Evolutionary conservation across 345 rosid species (phyloP).

Genomic region (Lenwebbia sp.): DNA sequence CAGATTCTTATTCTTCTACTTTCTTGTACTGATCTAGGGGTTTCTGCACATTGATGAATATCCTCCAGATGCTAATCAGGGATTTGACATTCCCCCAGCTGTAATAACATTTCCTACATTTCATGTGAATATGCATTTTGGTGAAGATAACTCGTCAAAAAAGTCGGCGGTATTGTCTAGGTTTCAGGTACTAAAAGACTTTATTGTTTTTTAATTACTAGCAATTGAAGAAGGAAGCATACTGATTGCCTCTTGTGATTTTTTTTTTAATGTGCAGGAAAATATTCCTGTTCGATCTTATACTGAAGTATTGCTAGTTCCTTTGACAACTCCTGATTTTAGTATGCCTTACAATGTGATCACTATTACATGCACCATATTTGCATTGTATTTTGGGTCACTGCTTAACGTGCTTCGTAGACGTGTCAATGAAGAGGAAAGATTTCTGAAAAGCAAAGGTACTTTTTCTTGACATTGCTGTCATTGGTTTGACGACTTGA

Average conservation of each 20-base stretch:
- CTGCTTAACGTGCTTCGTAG: constrained; percentile 72
- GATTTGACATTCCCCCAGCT: constrained; percentile 97
- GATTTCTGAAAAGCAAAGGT: constrained; percentile 63
- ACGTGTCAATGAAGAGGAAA: constrained; percentile 75
- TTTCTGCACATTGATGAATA: constrained; percentile 91
- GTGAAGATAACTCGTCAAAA: constrained; percentile 14
- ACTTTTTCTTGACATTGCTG: constrained; percentile 2
- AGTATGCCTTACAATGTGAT: constrained; percentile 99
- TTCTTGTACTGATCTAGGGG: constrained; percentile 32
- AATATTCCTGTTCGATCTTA: constrained; percentile 49
- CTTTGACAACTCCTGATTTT: constrained; percentile 94
- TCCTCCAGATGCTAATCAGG: constrained; percentile 98
- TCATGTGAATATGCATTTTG: constrained; percentile 35
- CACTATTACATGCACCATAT: constrained; percentile 86
- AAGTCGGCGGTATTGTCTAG: constrained; percentile 43
- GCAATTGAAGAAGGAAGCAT: not conserved
- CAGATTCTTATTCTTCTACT: not conserved
- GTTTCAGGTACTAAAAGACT: constrained; percentile 38
- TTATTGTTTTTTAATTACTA: not conserved
- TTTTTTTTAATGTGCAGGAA: constrained; percentile 39
- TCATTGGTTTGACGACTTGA: not conserved
- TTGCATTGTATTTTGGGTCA: constrained; percentile 84
- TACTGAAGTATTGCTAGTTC: constrained; percentile 87
- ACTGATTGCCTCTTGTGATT: not conserved
- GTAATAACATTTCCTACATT: constrained; percentile 60